phyloP scores from a whole-genome alignment of 148 eudicot genomes.

The Hydrangea macrophylla region DNA sequence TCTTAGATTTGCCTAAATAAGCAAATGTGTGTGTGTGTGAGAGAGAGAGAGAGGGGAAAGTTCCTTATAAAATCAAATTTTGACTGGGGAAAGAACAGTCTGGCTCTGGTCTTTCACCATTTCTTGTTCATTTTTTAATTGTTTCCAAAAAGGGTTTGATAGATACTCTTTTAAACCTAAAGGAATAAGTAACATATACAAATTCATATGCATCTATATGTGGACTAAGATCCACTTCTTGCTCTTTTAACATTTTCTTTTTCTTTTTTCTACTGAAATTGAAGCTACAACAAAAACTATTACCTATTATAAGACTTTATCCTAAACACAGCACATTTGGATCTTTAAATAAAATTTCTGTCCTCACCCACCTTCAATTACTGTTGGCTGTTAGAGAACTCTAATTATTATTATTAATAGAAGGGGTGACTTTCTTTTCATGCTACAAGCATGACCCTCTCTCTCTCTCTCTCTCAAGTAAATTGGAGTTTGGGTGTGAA shows the following conservation, averaged over 20 bases:
- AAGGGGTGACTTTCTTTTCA: constrained; percentile 14
- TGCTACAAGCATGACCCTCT: constrained; percentile 12
- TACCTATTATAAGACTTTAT: too few relatives aligned
- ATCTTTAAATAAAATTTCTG: constrained; percentile 2
- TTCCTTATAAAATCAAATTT: background rate
- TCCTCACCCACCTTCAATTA: background rate
- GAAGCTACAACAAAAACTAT: background rate
- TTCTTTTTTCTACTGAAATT: background rate
- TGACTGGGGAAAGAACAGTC: background rate
- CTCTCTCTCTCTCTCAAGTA: constrained; percentile 9
- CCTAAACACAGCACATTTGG: background rate
- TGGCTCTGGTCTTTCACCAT: background rate
- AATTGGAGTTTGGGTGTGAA: constrained; percentile 5
- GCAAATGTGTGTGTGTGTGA: background rate
- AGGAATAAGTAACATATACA: background rate
- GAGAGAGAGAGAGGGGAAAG: background rate
- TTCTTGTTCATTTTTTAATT: background rate
- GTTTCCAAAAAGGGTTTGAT: background rate
- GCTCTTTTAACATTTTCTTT: background rate
- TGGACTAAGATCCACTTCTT: background rate
- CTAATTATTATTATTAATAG: constrained; percentile 16
- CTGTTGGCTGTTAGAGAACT: constrained; percentile 10
- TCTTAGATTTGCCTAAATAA: too few relatives aligned
- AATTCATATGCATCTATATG: background rate
- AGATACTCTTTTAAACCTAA: constrained; percentile 18